Conservation (phyloP, 768 basidiomycete genomes). For the Boletus rex-veris region DNA sequence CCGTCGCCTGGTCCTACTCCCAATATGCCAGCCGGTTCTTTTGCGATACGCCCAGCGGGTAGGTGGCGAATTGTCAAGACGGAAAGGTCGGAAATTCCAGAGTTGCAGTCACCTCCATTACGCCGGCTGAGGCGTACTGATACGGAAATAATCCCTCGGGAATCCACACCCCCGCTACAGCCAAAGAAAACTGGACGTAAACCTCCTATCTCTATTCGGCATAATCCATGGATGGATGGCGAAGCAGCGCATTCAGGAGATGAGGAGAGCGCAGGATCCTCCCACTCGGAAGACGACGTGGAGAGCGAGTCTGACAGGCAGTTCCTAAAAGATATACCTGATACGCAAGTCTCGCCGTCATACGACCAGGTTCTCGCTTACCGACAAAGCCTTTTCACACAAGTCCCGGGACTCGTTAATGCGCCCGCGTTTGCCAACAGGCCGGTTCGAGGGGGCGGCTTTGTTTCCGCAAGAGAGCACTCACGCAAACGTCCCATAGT, state of each 20-base stretch:
- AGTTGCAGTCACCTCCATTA: slow-evolving; percentile 31
- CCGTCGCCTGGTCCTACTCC: slow-evolving; percentile 17
- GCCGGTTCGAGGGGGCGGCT: slow-evolving; percentile 45
- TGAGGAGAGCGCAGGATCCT: slow-evolving; percentile 63
- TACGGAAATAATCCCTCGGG: slow-evolving; percentile 22
- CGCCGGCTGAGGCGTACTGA: slow-evolving; percentile 27
- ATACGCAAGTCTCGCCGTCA: slow-evolving; percentile 65
- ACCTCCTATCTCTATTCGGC: slow-evolving; percentile 33
- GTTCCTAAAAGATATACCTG: slow-evolving; percentile 61
- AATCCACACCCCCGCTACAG: slow-evolving; percentile 20
- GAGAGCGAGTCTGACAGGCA: slow-evolving; percentile 65
- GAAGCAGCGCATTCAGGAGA: slow-evolving; percentile 81
- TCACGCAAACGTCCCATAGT: slow-evolving; percentile 30
- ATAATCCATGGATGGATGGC: slow-evolving; percentile 55
- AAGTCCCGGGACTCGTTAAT: slow-evolving; percentile 40
- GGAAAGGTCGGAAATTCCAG: slow-evolving; percentile 20
- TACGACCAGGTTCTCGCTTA: slow-evolving; percentile 75
- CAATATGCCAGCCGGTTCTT: slow-evolving; percentile 39
- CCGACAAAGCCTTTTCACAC: slow-evolving; percentile 69
- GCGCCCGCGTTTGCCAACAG: slow-evolving; percentile 54
- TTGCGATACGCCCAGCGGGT: slow-evolving; percentile 43
- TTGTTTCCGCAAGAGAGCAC: slow-evolving; percentile 33
- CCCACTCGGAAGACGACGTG: slow-evolving; percentile 46
- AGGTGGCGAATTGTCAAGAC: slow-evolving; percentile 18
- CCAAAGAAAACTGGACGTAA: slow-evolving; percentile 22